Evolutionary conservation across 805 yeast genomes (phyloP).

Genomic region (Pichia rugopelliculosa): DNA sequence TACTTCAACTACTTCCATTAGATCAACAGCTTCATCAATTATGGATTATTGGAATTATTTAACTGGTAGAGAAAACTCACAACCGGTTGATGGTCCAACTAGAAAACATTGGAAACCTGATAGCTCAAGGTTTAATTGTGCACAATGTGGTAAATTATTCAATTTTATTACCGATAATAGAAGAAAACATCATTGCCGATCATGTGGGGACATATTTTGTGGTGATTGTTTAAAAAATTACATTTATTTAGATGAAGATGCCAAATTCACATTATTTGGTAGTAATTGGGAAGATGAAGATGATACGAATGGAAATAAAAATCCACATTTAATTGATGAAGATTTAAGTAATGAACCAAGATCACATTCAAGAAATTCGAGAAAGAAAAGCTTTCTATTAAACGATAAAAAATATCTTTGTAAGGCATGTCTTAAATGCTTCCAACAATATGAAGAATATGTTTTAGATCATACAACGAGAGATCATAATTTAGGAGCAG

Average conservation of each 20-base stretch:
- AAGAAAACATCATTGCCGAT: constrained; percentile 35
- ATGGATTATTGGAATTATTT: constrained; percentile 23
- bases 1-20: constrained; percentile 19
- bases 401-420: constrained; percentile 25
- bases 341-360: not conserved
- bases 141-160: constrained; percentile 59
- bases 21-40: constrained; percentile 19
- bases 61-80: constrained; percentile 12
- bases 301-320: constrained; percentile 3
- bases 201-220: constrained; percentile 36
- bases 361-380: not conserved
- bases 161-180: constrained; percentile 66
- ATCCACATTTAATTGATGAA: not conserved
- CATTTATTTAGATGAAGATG: constrained; percentile 29
- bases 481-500: constrained; percentile 21
- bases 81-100: constrained; percentile 35
- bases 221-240: constrained; percentile 31
- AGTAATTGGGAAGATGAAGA: constrained; percentile 15
- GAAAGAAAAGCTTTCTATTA: not conserved
- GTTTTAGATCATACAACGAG: constrained; percentile 25
- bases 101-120: constrained; percentile 73
- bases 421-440: constrained; percentile 30
- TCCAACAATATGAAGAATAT: constrained; percentile 29
- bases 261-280: constrained; percentile 30
- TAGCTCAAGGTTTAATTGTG: constrained; percentile 53